Base-by-base conservation (phyloP, 768 basidiomycete species). In the Pulveroboletus sp. region DNA sequence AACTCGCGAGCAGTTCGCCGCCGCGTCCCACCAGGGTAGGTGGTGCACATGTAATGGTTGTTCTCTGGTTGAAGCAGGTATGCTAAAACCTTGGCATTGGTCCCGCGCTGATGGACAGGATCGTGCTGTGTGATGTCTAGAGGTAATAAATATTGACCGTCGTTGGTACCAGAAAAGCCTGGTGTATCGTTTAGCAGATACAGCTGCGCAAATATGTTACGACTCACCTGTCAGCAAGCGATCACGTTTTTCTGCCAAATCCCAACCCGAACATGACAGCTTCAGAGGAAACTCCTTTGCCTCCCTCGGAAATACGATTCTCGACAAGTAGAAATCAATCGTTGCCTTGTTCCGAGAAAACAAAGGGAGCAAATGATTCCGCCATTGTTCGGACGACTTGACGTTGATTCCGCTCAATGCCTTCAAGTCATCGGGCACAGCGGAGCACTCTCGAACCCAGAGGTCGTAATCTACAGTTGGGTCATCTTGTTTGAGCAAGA, bases 121-220 rank as follows among this genome's bases (percentile, higher is more conserved):
- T 69, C 69, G 7, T 37, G 47, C 39, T 70, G 69, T 6, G 49
- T 42, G 12, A 74, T 69, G 3, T 70, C 61, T 0, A 62, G 50
- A 1, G 73, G 73, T 11, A 75, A 45, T 11, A 63, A 55, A 44
- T 79, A 75, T 20, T 59, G 67, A 1, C 61, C 61, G 31, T 74
- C 71, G 13, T 72, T 74, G 1, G 71, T 72, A 0, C 73, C 71
- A 19, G 72, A 74, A 49, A 72, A 72, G 6, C 71, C 70, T 51
- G 45, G 8, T 32, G 25, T 2, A 21, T 1, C 7, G 13, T 35
- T 29, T 40, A 57, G n/a, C 1, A 17, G 2, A 19, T 14, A 32
- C 6, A 13, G 19, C 13, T 5, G 2, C 19, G n/a, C 13, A 29
- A 29, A 11, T 9, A 29, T 42, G 3, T 8, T 2, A 23, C 20